These are phyloP conservation scores for Didymella segeticola DNA, from an alignment of 2,329 filamentous ascomycete species.

Conservation along the genomic window DNA sequence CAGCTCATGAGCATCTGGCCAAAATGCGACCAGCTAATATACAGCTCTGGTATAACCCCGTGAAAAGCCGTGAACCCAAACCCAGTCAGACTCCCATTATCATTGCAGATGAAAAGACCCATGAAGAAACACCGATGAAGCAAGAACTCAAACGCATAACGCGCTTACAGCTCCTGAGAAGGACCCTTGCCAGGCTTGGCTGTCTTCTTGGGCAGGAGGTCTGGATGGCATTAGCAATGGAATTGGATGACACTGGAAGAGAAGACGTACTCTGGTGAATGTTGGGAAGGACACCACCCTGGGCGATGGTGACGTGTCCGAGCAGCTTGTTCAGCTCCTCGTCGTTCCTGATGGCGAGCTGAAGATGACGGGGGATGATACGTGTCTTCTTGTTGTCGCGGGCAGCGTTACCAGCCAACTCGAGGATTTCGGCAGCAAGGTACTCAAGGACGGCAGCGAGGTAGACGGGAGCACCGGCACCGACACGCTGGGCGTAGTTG, in stretches of 20 bases:
- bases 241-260: not conserved
- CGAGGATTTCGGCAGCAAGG: slow-evolving; percentile 97
- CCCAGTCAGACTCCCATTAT: slow-evolving; percentile 76
- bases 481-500: slow-evolving; percentile 99
- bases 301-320: slow-evolving; percentile 94
- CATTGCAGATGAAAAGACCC: slow-evolving; percentile 70
- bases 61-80: slow-evolving; percentile 62
- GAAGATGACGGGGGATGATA: slow-evolving; percentile 98
- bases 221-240: slow-evolving; percentile 61
- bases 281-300: slow-evolving; percentile 96
- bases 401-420: slow-evolving; percentile 97
- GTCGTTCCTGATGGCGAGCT: slow-evolving; percentile 99
- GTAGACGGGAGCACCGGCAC: slow-evolving; percentile 97
- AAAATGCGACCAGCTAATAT: slow-evolving; percentile 63
- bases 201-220: slow-evolving; percentile 99
- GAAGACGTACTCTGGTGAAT: slow-evolving; percentile 87
- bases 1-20: slow-evolving; percentile 56
- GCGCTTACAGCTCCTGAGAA: slow-evolving; percentile 89
- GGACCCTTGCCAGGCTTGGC: slow-evolving; percentile 89
- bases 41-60: slow-evolving; percentile 62
- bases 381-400: slow-evolving; percentile 99
- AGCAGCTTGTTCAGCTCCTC: slow-evolving; percentile 99
- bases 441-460: slow-evolving; percentile 98
- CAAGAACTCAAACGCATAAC: slow-evolving; percentile 44
- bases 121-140: slow-evolving; percentile 54